These are phyloP conservation scores for Mycena olivaceomarginata DNA, from an alignment of 768 basidiomycete species.

Conservation along the genomic window DNA sequence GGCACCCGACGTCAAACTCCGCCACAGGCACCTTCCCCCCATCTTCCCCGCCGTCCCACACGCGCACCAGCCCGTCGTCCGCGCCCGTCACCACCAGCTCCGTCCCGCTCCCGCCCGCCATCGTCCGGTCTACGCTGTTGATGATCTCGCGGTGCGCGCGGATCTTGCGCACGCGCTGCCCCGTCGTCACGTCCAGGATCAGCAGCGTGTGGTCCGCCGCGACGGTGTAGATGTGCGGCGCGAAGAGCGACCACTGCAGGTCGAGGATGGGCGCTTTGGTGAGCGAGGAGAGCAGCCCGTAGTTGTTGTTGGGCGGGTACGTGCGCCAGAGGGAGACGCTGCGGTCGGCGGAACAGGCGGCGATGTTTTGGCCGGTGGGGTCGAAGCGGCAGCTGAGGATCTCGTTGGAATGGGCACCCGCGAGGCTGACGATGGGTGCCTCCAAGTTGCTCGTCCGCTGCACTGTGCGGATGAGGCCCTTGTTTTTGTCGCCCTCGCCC, in stretches of 20 bases:
- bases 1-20: conserved; percentile 90
- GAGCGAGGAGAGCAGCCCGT: conserved; percentile 87
- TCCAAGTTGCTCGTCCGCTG: conserved; percentile 95
- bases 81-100: conserved; percentile 93
- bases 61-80: conserved; percentile 93
- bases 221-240: conserved; percentile 85
- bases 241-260: conserved; percentile 91
- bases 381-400: conserved; percentile 95
- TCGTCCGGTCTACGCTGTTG: conserved; percentile 91
- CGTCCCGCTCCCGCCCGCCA: conserved; percentile 88
- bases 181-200: conserved; percentile 88
- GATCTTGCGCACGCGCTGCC: conserved; percentile 87
- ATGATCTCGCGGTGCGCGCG: conserved; percentile 94
- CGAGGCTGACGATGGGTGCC: conserved; percentile 94
- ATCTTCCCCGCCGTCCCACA: conserved; percentile 94
- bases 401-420: conserved; percentile 91
- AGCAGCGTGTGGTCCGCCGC: conserved; percentile 92
- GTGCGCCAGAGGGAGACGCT: conserved; percentile 95
- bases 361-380: conserved; percentile 96
- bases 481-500: conserved; percentile 78
- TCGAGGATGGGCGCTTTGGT: conserved; percentile 96
- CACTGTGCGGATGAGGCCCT: conserved; percentile 88
- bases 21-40: conserved; percentile 83
- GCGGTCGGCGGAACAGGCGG: conserved; percentile 93
- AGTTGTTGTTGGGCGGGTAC: conserved; percentile 95